Percentiles rank a stretch among this genome's conserved stretches.
These are phyloP conservation scores for Protomyces arabidopsidicola DNA, from an alignment of 1,139 yeast species.

Conservation along the genomic window DNA sequence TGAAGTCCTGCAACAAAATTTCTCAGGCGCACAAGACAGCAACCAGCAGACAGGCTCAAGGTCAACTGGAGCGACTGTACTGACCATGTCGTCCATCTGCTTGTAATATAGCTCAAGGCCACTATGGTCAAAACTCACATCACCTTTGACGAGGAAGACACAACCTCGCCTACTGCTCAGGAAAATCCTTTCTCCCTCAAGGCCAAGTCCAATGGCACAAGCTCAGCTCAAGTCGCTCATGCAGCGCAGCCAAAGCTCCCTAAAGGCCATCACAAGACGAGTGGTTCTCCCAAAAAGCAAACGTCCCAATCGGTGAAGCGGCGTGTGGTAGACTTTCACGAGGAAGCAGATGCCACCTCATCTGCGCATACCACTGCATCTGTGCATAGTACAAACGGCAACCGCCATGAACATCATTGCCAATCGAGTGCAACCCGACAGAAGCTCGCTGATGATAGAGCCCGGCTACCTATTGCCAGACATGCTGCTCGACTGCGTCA, in stretches of 20 bases:
- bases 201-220: neutral
- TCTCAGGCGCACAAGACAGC: neutral
- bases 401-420: neutral
- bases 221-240: neutral
- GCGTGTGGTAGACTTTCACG: neutral
- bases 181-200: slow-evolving; percentile 3
- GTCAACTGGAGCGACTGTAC: neutral
- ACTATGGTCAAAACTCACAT: slow-evolving; percentile 23
- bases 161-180: neutral
- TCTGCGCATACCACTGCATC: neutral
- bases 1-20: neutral
- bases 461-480: slow-evolving; percentile 34
- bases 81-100: neutral
- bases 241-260: neutral
- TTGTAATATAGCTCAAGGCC: neutral
- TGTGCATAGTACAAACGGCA: neutral
- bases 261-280: neutral
- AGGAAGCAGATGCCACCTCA: neutral
- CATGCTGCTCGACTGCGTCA: slow-evolving; percentile 61
- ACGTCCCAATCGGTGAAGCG: neutral
- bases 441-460: slow-evolving; percentile 20
- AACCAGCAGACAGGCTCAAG: neutral
- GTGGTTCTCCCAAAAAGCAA: neutral
- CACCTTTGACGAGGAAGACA: slow-evolving; percentile 15
- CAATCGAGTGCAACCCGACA: slow-evolving; percentile 9